Base-by-base conservation (phyloP, 1,284 basidiomycete genomes). In the Stygiomarasmius scandens region DNA sequence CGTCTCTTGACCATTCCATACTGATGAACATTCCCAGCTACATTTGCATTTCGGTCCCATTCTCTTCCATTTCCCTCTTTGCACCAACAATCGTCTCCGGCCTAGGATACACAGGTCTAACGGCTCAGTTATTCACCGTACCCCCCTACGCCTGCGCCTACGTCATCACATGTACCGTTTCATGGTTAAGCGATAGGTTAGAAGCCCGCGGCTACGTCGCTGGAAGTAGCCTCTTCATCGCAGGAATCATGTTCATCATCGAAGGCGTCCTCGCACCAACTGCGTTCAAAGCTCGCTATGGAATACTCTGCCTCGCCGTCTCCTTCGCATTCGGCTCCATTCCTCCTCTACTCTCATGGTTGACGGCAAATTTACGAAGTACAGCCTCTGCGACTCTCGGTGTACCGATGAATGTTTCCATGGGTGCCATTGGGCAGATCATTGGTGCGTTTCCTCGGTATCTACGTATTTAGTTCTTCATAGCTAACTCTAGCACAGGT, bases 41-140 rank as follows among this genome's bases (percentile, higher is more conserved):
- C 54, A 62, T 71, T 52, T 67, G 68, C 22, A 62, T 74, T 43
- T 71, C 71, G 3, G 63, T 70, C 11, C 71, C 73, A 5, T 73
- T 74, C 58, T 69, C 67, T 19, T 72, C 69, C 60, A 61, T 74
- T 44, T 73, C 72, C 14, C 61, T 75, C 9, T 74, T 75, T 61
- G 59, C 69, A 49, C 74, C 74, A 32, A 72, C 74, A n/a, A 74
- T 75, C 60, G 66, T 71, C 44, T 64, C 71, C 25, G 73, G 69
- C 11, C 66, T 83, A 19, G 82, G 82, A 2, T 80, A 79, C 66
- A 70, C 69, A 24, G 70, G 71, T 34, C 74, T 81, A 9, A 61
- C 69, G 29, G 80, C 82, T 1, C 83, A 86, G 65, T 74, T 86
- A n/a, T 78, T 80, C 71, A 81, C 81, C 2, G 83, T 85, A 1